These are phyloP conservation scores for Rhynchosporium graminicola DNA, from an alignment of 2,329 filamentous ascomycete species.

Conservation along the genomic window DNA sequence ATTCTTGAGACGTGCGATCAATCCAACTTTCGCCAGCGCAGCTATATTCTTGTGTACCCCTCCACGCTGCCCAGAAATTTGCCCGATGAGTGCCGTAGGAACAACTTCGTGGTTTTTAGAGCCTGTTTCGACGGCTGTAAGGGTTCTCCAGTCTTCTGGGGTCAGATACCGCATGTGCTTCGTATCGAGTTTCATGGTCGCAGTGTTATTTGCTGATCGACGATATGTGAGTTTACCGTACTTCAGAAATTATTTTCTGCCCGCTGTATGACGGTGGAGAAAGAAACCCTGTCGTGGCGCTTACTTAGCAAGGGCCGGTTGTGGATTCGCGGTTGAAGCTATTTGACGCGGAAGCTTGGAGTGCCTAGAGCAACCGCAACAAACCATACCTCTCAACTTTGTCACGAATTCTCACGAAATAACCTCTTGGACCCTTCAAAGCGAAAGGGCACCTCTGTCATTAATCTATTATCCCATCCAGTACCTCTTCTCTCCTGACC, in stretches of 20 bases:
- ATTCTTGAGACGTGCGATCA: conserved; percentile 93
- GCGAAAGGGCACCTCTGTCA: conserved; percentile 9
- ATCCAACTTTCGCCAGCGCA: conserved; percentile 82
- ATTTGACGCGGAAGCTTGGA: conserved; percentile 40
- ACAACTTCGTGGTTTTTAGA: conserved; percentile 98
- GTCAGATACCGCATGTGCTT: conserved; percentile 91
- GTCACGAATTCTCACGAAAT: conserved; percentile 38
- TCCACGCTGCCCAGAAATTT: conserved; percentile 78
- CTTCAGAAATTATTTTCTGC: conserved; percentile 30
- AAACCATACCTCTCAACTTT: conserved; percentile 28
- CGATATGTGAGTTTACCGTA: conserved; percentile 10
- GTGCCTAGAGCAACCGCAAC: conserved; percentile 34
- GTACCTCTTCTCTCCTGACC: conserved; percentile 12
- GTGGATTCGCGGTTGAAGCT: conserved; percentile 29
- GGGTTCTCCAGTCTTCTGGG: conserved; percentile 90
- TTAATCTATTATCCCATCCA: background rate
- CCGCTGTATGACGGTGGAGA: conserved; percentile 22
- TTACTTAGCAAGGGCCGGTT: conserved; percentile 23
- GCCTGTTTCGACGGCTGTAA: conserved; percentile 89
- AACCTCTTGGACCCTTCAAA: conserved; percentile 14
- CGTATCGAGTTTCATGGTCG: conserved; percentile 87
- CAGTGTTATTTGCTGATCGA: conserved; percentile 15
- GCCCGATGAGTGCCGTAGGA: conserved; percentile 83
- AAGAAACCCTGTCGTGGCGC: conserved; percentile 28
- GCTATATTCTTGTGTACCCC: conserved; percentile 88